Evolutionary conservation across 495 filamentous ascomycete species (phyloP).

Genomic region (Glutinoglossum americanum): DNA sequence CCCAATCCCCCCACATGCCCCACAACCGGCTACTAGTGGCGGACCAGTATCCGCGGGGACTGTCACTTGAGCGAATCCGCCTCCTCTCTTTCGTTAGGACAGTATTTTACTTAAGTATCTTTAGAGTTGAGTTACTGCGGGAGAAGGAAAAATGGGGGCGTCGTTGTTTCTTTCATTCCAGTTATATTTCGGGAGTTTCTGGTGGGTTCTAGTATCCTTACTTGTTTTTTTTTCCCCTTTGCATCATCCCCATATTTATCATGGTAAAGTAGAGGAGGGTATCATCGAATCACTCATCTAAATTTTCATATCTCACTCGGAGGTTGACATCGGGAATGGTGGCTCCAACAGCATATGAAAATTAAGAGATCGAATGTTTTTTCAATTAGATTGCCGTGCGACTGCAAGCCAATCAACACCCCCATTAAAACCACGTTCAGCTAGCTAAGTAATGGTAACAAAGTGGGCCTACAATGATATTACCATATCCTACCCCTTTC

Average conservation of each 20-base stretch:
- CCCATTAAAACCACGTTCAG: not conserved
- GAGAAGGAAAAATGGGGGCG: not conserved
- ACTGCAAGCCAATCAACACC: not conserved
- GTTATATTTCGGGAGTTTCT: not conserved
- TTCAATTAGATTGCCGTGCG: not conserved
- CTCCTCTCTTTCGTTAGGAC: not conserved
- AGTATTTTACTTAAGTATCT: not conserved
- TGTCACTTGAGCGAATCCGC: not conserved
- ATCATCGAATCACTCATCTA: not conserved
- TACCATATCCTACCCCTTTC: not conserved
- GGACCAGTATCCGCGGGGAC: not conserved
- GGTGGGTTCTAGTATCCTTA: not conserved
- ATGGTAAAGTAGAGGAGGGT: not conserved
- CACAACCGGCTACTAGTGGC: not conserved
- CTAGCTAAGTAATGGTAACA: not conserved
- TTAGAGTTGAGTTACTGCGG: not conserved
- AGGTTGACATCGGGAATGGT: not conserved
- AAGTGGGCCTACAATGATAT: not conserved
- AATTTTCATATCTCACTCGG: not conserved
- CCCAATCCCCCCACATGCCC: not conserved
- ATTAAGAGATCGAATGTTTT: not conserved
- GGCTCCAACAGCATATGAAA: not conserved
- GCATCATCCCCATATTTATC: not conserved
- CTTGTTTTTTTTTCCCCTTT: not conserved
- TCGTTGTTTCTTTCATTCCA: not conserved